Evolutionary conservation across 2,329 filamentous ascomycete species (phyloP).

Genomic region (Stachybotrys elegans): DNA sequence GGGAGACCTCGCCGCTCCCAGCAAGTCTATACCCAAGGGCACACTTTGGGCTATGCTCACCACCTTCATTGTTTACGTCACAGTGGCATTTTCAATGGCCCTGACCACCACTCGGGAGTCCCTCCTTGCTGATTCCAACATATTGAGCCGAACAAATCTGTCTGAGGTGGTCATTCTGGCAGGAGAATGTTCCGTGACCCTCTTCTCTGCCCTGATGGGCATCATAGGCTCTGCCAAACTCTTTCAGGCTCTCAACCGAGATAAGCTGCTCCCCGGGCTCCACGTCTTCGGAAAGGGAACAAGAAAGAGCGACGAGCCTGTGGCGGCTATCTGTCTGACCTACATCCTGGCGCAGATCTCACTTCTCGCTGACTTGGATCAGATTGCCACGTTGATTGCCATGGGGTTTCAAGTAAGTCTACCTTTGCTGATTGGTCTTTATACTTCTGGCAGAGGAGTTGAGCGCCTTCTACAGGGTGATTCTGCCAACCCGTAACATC

Average conservation of each 20-base stretch:
- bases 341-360: conserved; percentile 72
- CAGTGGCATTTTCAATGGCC: conserved; percentile 76
- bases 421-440: background rate
- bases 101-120: conserved; percentile 69
- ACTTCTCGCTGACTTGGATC: conserved; percentile 78
- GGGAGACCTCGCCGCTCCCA: conserved; percentile 76
- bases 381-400: conserved; percentile 83
- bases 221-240: conserved; percentile 81
- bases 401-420: conserved; percentile 71
- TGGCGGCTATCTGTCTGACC: conserved; percentile 70
- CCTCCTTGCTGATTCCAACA: conserved; percentile 69
- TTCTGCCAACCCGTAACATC: too few species aligned
- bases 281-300: conserved; percentile 70
- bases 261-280: conserved; percentile 73
- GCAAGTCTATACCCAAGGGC: conserved; percentile 79
- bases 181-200: conserved; percentile 75
- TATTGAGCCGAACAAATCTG: conserved; percentile 77
- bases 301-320: conserved; percentile 66
- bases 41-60: conserved; percentile 72
- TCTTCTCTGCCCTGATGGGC: conserved; percentile 85
- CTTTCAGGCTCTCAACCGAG: conserved; percentile 75
- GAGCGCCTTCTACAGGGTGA: too few species aligned
- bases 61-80: conserved; percentile 69
- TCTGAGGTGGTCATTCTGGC: conserved; percentile 69
- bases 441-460: too few species aligned